Evolutionary conservation across 1,139 yeast species (phyloP).

Genomic region (Lodderomyces orthopsilosis): DNA sequence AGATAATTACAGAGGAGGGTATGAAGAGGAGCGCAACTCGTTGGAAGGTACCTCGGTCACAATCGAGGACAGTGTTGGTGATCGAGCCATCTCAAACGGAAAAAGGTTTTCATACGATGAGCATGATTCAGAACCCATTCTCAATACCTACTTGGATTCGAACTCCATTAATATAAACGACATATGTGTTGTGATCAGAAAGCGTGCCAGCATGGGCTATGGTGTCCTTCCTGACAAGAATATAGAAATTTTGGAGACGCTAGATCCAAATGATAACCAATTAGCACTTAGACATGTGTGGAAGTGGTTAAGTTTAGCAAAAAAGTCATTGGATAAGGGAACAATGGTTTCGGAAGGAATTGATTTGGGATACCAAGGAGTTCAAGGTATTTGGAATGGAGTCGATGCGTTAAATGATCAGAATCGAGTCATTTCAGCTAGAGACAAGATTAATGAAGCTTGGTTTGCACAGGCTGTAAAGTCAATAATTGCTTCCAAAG

Average conservation of each 20-base stretch:
- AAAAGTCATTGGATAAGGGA: conserved; percentile 64
- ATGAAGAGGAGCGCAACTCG: conserved; percentile 18
- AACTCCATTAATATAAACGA: conserved; percentile 53
- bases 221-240: conserved; percentile 69
- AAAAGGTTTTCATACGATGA: conserved; percentile 11
- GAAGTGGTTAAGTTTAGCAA: conserved; percentile 83
- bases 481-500: conserved; percentile 41
- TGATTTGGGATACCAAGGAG: conserved; percentile 87
- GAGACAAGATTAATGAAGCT: conserved; percentile 36
- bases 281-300: conserved; percentile 72
- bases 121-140: conserved; percentile 22
- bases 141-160: conserved; percentile 29
- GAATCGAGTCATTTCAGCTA: conserved; percentile 42
- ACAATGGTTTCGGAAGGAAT: conserved; percentile 64
- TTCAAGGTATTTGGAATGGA: conserved; percentile 87
- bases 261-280: conserved; percentile 54
- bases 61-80: conserved; percentile 9
- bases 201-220: conserved; percentile 71
- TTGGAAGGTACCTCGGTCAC: conserved; percentile 18
- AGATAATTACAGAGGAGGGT: conserved; percentile 5
- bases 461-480: conserved; percentile 47
- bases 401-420: conserved; percentile 59
- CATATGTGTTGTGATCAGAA: conserved; percentile 62
- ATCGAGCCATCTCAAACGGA: conserved; percentile 3
- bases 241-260: conserved; percentile 54